Conservation (phyloP, 2,329 filamentous ascomycete genomes). For the Pseudocercospora eumusae region DNA sequence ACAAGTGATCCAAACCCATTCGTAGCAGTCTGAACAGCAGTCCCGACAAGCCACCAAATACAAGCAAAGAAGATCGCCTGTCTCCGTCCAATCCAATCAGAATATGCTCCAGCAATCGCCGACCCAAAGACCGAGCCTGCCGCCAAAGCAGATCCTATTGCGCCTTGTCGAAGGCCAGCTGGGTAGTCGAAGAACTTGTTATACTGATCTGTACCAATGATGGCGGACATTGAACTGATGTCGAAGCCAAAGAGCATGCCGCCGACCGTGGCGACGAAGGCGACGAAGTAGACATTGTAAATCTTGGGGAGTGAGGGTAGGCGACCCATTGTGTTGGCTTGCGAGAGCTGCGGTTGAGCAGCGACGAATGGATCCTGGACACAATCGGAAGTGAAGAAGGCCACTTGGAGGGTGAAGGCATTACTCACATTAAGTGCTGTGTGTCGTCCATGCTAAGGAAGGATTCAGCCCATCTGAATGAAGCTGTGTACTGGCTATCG, state of each 20-base stretch:
- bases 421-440: not conserved
- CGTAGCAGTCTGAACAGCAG: conserved; percentile 45
- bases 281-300: conserved; percentile 58
- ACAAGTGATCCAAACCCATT: conserved; percentile 48
- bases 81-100: conserved; percentile 52
- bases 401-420: not conserved
- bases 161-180: conserved; percentile 51
- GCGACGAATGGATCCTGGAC: not conserved
- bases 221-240: conserved; percentile 20
- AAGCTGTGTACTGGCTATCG: too few relatives aligned
- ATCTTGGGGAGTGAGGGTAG: conserved; percentile 49
- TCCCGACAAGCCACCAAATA: conserved; percentile 52
- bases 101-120: conserved; percentile 48
- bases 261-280: conserved; percentile 55
- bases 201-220: conserved; percentile 45
- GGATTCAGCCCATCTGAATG: not conserved
- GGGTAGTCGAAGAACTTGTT: conserved; percentile 55
- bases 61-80: conserved; percentile 51
- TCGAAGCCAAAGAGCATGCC: conserved; percentile 59
- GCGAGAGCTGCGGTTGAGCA: not conserved
- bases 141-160: conserved; percentile 53
- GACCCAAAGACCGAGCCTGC: conserved; percentile 54
- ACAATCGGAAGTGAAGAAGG: not conserved
- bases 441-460: not conserved
- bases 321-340: not conserved